phyloP scores from a whole-genome alignment of 768 basidiomycete genomes.

The Calocybe indica region DNA sequence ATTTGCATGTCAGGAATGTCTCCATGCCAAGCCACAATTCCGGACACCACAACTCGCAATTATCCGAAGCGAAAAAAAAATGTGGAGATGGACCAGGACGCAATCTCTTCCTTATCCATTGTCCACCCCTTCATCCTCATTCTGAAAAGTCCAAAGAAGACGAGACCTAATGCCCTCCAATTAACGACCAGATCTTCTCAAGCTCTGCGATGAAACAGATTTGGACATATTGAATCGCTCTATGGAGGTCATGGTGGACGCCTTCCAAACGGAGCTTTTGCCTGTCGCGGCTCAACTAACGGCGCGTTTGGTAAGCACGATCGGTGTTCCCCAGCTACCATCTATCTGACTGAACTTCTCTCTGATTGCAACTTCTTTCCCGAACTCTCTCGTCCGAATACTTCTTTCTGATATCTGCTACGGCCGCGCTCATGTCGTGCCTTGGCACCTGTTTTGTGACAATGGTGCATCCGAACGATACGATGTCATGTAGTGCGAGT shows the following conservation, averaged over 20 bases:
- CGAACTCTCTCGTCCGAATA: not conserved
- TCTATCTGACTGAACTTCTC: not conserved
- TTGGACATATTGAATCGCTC: conserved; percentile 76
- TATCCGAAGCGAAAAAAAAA: no score
- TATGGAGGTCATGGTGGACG: conserved; percentile 84
- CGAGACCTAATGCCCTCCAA: not conserved
- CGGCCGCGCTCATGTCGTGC: no score
- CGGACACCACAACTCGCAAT: no score
- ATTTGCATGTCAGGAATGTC: no score
- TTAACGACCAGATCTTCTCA: conserved; percentile 59
- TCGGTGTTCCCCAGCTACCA: not conserved
- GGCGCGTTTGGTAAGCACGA: conserved; percentile 57
- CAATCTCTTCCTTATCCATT: no score
- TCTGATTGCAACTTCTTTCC: not conserved
- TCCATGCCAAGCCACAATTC: no score
- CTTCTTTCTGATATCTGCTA: not conserved
- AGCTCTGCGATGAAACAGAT: conserved; percentile 88
- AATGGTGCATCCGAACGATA: not conserved
- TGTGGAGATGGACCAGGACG: no score
- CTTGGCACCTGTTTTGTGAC: no score
- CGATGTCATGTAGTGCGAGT: conserved; percentile 52
- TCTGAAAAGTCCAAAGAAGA: not conserved
- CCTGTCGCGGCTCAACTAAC: conserved; percentile 83
- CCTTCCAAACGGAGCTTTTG: conserved; percentile 77
- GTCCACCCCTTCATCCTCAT: not conserved